These are phyloP conservation scores for Nicotiana noctiflora DNA, from an alignment of 257 asterid species.

Conservation along the genomic window DNA sequence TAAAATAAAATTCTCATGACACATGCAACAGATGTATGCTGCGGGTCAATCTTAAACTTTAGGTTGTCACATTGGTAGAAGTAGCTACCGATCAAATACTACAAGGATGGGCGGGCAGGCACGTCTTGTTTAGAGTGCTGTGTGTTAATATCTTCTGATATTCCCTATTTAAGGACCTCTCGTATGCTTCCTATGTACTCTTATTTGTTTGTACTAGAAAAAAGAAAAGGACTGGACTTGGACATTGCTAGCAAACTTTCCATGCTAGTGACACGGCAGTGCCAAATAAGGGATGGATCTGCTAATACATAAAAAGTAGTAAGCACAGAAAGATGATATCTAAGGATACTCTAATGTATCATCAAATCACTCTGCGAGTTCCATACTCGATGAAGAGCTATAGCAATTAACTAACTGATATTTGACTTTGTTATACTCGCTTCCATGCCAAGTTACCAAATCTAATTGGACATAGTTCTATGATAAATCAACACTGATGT, in stretches of 20 bases:
- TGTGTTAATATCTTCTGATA: neutral
- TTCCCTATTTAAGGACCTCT: neutral
- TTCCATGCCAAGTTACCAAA: neutral
- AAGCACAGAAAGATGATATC: neutral
- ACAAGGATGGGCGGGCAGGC: neutral
- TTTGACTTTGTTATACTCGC: neutral
- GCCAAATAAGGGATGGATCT: neutral
- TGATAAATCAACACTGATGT: neutral
- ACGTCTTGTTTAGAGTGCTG: neutral
- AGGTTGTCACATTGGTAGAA: neutral
- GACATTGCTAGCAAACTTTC: neutral
- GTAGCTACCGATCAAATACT: neutral
- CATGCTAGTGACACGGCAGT: neutral
- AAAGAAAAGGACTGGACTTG: neutral
- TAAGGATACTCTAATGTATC: neutral
- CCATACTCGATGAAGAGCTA: neutral
- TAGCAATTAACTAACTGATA: neutral
- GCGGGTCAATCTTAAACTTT: neutral
- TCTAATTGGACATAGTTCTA: neutral
- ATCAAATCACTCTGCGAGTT: neutral
- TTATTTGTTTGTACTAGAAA: neutral
- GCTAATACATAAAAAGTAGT: neutral
- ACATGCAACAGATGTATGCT: neutral
- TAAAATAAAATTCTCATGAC: neutral
- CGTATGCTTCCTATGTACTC: neutral